phyloP scores from a whole-genome alignment of 345 rosid genomes.

The Camelina hispida region DNA sequence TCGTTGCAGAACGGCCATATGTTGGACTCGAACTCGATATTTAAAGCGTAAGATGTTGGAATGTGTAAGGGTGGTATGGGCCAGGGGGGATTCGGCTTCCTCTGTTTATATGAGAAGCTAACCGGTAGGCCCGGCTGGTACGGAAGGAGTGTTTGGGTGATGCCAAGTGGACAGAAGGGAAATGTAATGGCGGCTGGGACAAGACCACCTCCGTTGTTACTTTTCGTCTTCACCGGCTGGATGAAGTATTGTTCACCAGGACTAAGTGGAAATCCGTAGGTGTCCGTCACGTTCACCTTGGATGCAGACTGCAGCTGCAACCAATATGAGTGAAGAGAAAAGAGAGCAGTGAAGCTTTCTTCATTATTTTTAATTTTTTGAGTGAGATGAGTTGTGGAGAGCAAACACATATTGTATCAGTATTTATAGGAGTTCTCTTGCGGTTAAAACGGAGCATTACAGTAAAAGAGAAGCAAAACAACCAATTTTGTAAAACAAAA shows the following conservation, averaged over 20 bases:
- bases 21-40: slow-evolving; percentile 17
- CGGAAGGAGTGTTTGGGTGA: slow-evolving; percentile 12
- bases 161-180: slow-evolving; percentile 31
- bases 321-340: slow-evolving; percentile 29
- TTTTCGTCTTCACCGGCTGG: background rate
- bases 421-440: slow-evolving; percentile 15
- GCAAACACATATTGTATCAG: background rate
- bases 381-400: slow-evolving; percentile 23
- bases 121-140: slow-evolving; percentile 13
- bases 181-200: background rate
- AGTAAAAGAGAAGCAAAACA: background rate
- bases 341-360: slow-evolving; percentile 6
- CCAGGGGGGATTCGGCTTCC: too few relatives aligned
- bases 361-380: slow-evolving; percentile 24
- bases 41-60: background rate
- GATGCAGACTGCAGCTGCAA: slow-evolving; percentile 2
- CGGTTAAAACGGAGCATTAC: background rate
- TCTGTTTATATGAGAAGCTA: background rate
- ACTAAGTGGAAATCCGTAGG: background rate
- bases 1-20: slow-evolving; percentile 8
- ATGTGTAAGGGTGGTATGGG: too few relatives aligned
- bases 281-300: slow-evolving; percentile 11
- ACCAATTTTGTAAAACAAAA: too few relatives aligned
- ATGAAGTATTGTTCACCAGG: slow-evolving; percentile 1
- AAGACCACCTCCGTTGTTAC: slow-evolving; percentile 30